Evolutionary conservation across 345 rosid species (phyloP).

Genomic region (Aquilaria malaccensis): DNA sequence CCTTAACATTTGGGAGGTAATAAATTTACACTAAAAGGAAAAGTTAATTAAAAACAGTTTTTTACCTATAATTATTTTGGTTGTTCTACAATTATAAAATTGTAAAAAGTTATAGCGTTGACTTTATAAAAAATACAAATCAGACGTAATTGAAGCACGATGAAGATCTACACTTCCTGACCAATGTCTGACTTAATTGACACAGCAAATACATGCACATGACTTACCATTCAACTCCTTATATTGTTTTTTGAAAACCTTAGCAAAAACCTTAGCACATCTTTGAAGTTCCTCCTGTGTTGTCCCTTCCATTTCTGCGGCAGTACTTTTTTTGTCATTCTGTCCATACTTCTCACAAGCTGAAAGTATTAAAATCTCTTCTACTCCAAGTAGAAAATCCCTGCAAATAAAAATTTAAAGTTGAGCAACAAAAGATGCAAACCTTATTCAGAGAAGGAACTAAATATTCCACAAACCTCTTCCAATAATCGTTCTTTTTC

Average conservation of each 20-base stretch:
- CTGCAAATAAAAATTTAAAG: conserved; percentile 25
- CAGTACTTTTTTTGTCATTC: conserved; percentile 65
- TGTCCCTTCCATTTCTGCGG: conserved; percentile 95
- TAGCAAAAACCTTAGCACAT: conserved; percentile 77
- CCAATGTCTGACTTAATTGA: background rate
- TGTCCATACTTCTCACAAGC: conserved; percentile 99
- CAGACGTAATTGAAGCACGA: no score
- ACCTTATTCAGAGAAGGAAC: background rate
- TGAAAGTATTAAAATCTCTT: conserved; percentile 84
- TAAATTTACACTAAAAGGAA: no score
- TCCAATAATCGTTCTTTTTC: conserved; percentile 86
- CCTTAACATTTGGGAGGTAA: no score
- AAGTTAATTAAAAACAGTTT: no score
- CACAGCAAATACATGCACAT: background rate
- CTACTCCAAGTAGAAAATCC: conserved; percentile 98
- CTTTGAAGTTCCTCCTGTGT: conserved; percentile 88
- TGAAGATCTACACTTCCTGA: no score
- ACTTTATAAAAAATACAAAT: no score
- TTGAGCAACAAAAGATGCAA: conserved; percentile 13
- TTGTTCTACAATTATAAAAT: no score
- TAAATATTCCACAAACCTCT: conserved; percentile 42
- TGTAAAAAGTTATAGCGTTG: no score
- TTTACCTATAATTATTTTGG: no score
- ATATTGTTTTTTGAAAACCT: conserved; percentile 78
- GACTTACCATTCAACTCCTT: conserved; percentile 79